Percentiles rank a stretch among this genome's conserved stretches.
Conservation (phyloP, 1,284 basidiomycete species). For the Exsudoporus floridanus region DNA sequence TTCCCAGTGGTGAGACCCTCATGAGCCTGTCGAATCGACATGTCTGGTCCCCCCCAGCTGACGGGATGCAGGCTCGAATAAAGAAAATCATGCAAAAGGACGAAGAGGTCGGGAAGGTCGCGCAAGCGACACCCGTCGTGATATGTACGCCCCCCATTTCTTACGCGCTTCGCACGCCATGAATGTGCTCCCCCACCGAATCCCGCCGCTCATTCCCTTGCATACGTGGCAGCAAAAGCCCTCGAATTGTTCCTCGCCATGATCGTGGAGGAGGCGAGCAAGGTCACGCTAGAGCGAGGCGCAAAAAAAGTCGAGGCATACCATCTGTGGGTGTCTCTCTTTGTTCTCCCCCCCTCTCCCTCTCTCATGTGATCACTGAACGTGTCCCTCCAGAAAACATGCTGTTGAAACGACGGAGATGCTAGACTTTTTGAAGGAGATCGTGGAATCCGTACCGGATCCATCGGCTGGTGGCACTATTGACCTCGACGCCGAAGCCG, state of each 20-base stretch:
- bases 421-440: constrained; percentile 95
- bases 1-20: constrained; percentile 65
- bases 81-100: constrained; percentile 99
- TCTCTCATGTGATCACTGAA: not conserved
- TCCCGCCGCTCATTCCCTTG: not conserved
- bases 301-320: constrained; percentile 92
- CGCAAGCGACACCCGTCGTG: constrained; percentile 94
- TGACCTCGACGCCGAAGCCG: constrained; percentile 61
- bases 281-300: constrained; percentile 78
- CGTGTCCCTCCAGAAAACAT: constrained; percentile 70
- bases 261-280: constrained; percentile 82
- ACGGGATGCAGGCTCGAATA: constrained; percentile 76
- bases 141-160: constrained; percentile 73
- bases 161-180: constrained; percentile 15
- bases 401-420: constrained; percentile 87
- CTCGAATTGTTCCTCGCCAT: constrained; percentile 91
- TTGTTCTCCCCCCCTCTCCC: no score
- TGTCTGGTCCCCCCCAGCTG: constrained; percentile 1
- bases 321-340: constrained; percentile 73
- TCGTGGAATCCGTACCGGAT: constrained; percentile 89
- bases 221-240: constrained; percentile 77
- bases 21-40: constrained; percentile 14
- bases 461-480: constrained; percentile 80
- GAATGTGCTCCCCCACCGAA: not conserved
- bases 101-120: constrained; percentile 98